Base-by-base conservation (phyloP, 352 stramenopile genomes). In the Phytophthora rubi region DNA sequence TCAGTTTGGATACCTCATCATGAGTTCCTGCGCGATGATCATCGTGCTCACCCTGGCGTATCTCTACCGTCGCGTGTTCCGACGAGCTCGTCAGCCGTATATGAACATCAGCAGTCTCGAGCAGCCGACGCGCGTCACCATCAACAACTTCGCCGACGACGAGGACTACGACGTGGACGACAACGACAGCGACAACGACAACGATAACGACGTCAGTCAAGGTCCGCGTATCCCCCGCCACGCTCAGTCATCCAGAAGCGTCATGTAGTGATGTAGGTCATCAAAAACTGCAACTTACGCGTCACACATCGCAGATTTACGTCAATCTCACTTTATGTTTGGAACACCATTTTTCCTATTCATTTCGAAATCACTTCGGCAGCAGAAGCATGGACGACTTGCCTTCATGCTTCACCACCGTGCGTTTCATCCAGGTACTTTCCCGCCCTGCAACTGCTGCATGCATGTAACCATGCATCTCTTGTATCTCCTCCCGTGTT, bases 61-160 rank as follows among this genome's bases (percentile, higher is more conserved):
- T 59, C 75, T 93, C 45, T 95, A 95, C 68, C 76, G 78, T 47
- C 88, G 84, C 16, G 76, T 95, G 13, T 93, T 93, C 76, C 76
- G 77, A 6, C 78, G 75, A 4, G 58, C 75, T 63, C 80, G 76
- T 32, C 82, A 86, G 62, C 62, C 82, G 7, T 95, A 95, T 75
- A 88, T 90, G 63, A 89, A 85, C 72, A 85, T 94, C 73, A 89
- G 86, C 67, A 80, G 76, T 54, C 66, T 82, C 12, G 65, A 78
- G 39, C 77, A 79, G 35, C 48, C 73, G 5, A 58, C 69, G 2
- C 68, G 75, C 48, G 51, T 70, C 35, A 70, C 56, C n/a, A 65
- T 80, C 54, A 67, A 59, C 42, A 68, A 55, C 21, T 59, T 62
- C 7, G 28, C 28, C 28, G 62, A 70, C 10, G 71, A 81, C 8